Base-by-base conservation (phyloP, 2,329 filamentous ascomycete species). In the Didymella lethalis region DNA sequence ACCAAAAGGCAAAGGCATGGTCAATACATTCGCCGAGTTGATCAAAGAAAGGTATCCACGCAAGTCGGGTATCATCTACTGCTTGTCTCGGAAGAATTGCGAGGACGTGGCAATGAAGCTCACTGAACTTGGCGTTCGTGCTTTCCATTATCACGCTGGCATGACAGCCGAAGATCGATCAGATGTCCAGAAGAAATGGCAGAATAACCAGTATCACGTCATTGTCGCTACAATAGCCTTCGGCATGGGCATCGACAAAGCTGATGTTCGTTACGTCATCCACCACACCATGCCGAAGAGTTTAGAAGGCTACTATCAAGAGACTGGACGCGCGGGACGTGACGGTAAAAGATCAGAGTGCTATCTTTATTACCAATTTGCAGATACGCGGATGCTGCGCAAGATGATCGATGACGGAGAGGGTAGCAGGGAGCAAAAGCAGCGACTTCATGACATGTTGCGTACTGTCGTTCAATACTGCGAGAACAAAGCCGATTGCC, bases 171-270 rank as follows among this genome's bases (percentile, higher is more conserved):
- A 84, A 4, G 86, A 90, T 50, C 94, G 94, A 74, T 82, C 84
- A 1, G 75, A 83, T 7, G 85, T 95, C 4, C 94, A 98, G 75
- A 85, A 85, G 60, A 78, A 87, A 29, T 99, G 95, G 95, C 95
- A 99, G 75, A 81, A 79, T 43, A 92, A 93, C 6, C 80, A 82
- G 50, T 86, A 89, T 69, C 90, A 97, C 66, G 91, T 99, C 32
- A 96, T 99, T 43, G 95, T 99, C 48, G 96, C 95, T 20, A 99
- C 95, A 0, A 98, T 99, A 75, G 95, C 95, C 25, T 99, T 99
- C 74, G 95, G 95, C 7, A 99, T 99, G 95, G 95, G 95, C n/a
- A 99, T 99, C 65, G 95, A 99, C 81, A 99, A 99, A 76, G 87
- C 93, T 0, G 90, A 99, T 74, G 95, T 99, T 47, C 90, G 95